These are phyloP conservation scores for Suillus clintonianus DNA, from an alignment of 768 basidiomycete genomes.

Conservation along the genomic window DNA sequence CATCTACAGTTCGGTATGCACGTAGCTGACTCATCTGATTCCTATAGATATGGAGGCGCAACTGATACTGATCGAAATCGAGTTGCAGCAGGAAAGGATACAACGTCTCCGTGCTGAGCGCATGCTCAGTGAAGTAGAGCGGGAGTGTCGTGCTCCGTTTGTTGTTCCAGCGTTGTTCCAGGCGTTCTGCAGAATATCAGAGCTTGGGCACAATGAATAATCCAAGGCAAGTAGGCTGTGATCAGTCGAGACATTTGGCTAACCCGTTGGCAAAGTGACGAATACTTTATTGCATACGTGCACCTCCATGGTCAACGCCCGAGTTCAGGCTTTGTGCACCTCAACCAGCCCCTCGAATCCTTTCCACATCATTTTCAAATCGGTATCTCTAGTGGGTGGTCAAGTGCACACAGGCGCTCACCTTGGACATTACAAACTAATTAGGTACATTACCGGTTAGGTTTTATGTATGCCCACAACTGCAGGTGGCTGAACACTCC, in stretches of 20 bases:
- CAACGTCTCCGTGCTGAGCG: constrained; percentile 45
- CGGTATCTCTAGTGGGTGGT: not conserved
- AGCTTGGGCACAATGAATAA: constrained; percentile 20
- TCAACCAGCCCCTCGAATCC: not conserved
- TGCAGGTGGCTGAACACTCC: not conserved
- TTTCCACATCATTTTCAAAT: not conserved
- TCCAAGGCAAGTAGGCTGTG: not conserved
- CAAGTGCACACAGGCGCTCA: not conserved
- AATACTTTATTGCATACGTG: not conserved
- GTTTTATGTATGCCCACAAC: not conserved
- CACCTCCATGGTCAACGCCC: not conserved
- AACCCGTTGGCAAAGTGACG: not conserved
- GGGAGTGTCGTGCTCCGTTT: constrained; percentile 56
- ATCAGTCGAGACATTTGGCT: not conserved
- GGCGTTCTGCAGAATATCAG: constrained; percentile 52
- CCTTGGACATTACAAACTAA: not conserved
- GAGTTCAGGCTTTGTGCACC: not conserved
- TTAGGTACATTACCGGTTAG: not conserved
- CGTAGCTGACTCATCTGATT: not conserved
- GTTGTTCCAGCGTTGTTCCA: constrained; percentile 59
- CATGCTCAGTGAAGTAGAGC: constrained; percentile 46
- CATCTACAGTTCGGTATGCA: not conserved
- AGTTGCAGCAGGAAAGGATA: constrained; percentile 39
- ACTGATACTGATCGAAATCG: constrained; percentile 31
- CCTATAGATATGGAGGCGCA: constrained; percentile 26